Conservation (phyloP, 192 early-diverging fungal genomes). For the Funneliformis mosseae region DNA sequence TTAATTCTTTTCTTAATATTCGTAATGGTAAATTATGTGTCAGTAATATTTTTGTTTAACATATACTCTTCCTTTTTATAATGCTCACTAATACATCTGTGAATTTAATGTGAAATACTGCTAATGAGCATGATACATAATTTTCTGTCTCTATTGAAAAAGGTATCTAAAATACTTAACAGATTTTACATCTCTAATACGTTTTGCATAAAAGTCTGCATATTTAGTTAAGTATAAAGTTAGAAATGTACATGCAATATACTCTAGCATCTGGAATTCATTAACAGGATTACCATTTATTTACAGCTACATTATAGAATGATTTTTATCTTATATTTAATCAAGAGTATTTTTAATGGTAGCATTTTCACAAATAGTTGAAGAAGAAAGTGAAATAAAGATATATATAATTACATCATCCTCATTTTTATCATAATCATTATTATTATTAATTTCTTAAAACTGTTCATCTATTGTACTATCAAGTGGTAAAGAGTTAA, state of each 20-base stretch:
- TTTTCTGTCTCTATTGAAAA: background rate
- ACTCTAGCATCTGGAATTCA: conserved; percentile 1
- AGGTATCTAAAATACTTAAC: conserved; percentile 4
- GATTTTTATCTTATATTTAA: background rate
- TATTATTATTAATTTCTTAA: too few species aligned
- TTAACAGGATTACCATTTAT: conserved; percentile 10
- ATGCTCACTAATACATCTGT: too few species aligned
- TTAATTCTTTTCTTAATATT: background rate
- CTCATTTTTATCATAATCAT: too few species aligned
- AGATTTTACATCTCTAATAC: conserved; percentile 6
- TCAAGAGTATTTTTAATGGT: background rate
- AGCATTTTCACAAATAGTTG: background rate
- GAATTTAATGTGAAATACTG: conserved; percentile 11
- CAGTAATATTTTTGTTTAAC: too few species aligned
- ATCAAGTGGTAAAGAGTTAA: too few species aligned
- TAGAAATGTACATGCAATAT: conserved; percentile 13
- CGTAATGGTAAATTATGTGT: background rate
- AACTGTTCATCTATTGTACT: too few species aligned
- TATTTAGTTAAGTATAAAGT: background rate
- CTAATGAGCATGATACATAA: background rate
- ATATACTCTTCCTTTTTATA: too few species aligned
- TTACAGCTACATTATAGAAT: background rate
- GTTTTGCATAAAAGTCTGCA: too few species aligned
- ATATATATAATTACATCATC: too few species aligned
- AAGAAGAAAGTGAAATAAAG: background rate